A percentile compares a stretch with the other conserved stretches of the same genome.
These are phyloP conservation scores for Exophiala alcalophila DNA, from an alignment of 2,329 filamentous ascomycete species.

Conservation along the genomic window DNA sequence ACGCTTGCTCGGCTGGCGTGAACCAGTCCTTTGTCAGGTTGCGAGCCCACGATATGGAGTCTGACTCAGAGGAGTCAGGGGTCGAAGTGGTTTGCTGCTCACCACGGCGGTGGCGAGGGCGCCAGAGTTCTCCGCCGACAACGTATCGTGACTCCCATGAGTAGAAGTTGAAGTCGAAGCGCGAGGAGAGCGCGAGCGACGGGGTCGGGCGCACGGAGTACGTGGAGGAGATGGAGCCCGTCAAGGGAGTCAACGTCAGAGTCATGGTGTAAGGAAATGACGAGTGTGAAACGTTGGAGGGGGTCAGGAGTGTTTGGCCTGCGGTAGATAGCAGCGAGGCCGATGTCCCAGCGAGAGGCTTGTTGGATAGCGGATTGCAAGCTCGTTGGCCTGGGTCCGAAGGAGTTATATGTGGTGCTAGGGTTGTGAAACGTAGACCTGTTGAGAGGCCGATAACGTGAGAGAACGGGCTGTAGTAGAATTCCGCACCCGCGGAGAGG, in stretches of 20 bases:
- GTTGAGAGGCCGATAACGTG: constrained; percentile 90
- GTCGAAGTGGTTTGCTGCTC: no score
- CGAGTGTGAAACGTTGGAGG: constrained; percentile 45
- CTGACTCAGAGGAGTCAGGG: constrained; percentile 45
- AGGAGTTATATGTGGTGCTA: constrained; percentile 41
- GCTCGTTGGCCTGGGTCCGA: constrained; percentile 55
- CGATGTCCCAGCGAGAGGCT: constrained; percentile 29
- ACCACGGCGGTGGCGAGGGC: constrained; percentile 47
- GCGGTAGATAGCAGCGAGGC: constrained; percentile 29
- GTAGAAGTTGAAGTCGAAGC: constrained; percentile 96
- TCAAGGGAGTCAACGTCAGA: constrained; percentile 86
- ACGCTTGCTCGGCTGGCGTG: constrained; percentile 34
- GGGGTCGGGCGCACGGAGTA: constrained; percentile 87
- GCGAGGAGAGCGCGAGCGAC: constrained; percentile 79
- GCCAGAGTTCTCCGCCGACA: constrained; percentile 90
- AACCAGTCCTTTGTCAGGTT: constrained; percentile 36
- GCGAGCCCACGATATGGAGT: constrained; percentile 46
- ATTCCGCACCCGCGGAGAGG: constrained; percentile 85
- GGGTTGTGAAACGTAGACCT: constrained; percentile 82
- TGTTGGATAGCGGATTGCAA: constrained; percentile 25
- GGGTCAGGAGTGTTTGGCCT: constrained; percentile 22
- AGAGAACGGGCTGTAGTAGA: constrained; percentile 93
- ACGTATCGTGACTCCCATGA: constrained; percentile 95
- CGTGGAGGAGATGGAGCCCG: constrained; percentile 86
- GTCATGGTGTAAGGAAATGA: constrained; percentile 93